These are phyloP conservation scores for Xerocomellus intermedius DNA, from an alignment of 768 basidiomycete species.

Conservation along the genomic window DNA sequence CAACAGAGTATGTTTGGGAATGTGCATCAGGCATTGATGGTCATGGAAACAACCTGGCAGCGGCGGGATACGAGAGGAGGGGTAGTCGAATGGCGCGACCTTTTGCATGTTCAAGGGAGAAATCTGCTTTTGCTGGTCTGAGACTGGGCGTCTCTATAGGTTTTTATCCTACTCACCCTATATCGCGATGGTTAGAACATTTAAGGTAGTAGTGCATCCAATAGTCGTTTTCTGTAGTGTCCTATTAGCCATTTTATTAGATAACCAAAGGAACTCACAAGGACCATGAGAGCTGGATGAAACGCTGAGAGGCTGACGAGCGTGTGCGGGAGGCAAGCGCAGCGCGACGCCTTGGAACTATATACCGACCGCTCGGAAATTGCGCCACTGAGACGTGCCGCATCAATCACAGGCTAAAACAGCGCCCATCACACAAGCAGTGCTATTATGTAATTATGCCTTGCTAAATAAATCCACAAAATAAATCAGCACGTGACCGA, in stretches of 20 bases:
- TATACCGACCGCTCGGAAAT: constrained; percentile 35
- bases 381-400: constrained; percentile 24
- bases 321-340: background rate
- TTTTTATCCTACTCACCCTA: constrained; percentile 20
- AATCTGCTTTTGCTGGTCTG: constrained; percentile 30
- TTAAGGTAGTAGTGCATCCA: constrained; percentile 15
- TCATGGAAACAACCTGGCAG: constrained; percentile 73
- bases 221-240: constrained; percentile 15
- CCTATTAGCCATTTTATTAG: constrained; percentile 7
- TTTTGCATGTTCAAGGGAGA: constrained; percentile 35
- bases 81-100: constrained; percentile 60
- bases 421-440: constrained; percentile 15
- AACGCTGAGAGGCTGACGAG: background rate
- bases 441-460: constrained; percentile 16
- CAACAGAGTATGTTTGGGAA: constrained; percentile 62
- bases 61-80: constrained; percentile 55
- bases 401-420: constrained; percentile 9
- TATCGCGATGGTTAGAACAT: constrained; percentile 6
- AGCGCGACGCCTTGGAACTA: constrained; percentile 13
- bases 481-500: constrained; percentile 33
- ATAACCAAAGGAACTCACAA: constrained; percentile 3
- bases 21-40: constrained; percentile 50
- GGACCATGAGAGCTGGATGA: background rate
- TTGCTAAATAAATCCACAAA: constrained; percentile 14
- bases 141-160: constrained; percentile 8